These are phyloP conservation scores for Meyerozyma smithsonii DNA, from an alignment of 1,139 yeast genomes.

Conservation along the genomic window DNA sequence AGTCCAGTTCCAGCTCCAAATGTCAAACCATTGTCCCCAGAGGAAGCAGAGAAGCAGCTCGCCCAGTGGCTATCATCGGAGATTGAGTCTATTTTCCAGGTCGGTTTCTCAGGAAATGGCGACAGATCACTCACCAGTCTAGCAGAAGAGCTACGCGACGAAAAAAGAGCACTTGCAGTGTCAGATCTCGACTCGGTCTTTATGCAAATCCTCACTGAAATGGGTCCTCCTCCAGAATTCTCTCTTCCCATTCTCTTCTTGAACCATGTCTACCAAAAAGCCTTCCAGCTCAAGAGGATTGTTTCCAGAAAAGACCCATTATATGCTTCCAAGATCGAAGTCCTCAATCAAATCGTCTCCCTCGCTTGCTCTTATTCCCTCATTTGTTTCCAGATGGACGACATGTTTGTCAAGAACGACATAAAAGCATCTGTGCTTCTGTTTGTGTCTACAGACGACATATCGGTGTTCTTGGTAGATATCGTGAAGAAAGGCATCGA, in stretches of 20 bases:
- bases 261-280: constrained; percentile 36
- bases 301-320: constrained; percentile 38
- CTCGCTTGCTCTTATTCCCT: constrained; percentile 64
- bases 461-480: constrained; percentile 53
- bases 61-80: constrained; percentile 27
- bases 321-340: constrained; percentile 30
- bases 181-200: constrained; percentile 43
- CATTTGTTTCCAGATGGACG: constrained; percentile 66
- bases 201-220: constrained; percentile 52
- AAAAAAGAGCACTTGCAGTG: constrained; percentile 18
- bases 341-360: constrained; percentile 48
- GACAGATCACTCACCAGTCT: constrained; percentile 27
- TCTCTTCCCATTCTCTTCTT: constrained; percentile 44
- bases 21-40: constrained; percentile 6
- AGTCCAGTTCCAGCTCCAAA: constrained; percentile 5
- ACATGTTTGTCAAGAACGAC: constrained; percentile 50
- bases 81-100: constrained; percentile 37
- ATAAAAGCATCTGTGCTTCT: constrained; percentile 22
- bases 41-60: constrained; percentile 16
- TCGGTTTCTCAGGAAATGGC: constrained; percentile 21
- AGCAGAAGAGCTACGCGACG: constrained; percentile 31
- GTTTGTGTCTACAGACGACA: constrained; percentile 28
- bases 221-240: constrained; percentile 33
- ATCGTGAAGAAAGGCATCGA: constrained; percentile 56
- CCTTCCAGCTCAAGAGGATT: constrained; percentile 34